Conservation (phyloP, 352 stramenopile genomes). For the Globisporangium abappressorium region DNA sequence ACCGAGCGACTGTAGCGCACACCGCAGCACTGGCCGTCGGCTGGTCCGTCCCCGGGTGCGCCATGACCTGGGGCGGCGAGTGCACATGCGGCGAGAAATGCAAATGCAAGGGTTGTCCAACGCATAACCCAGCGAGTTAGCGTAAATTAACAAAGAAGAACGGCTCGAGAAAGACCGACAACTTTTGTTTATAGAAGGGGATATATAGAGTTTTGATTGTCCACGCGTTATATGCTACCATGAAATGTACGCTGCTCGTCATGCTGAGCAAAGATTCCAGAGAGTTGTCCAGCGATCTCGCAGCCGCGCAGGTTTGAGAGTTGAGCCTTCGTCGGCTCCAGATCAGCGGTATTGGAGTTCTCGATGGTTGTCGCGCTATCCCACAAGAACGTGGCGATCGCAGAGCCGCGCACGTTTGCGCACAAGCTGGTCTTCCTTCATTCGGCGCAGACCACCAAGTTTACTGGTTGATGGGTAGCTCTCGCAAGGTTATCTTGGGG, state of each 20-base stretch:
- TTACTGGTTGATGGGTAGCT: no score
- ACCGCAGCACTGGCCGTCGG: slow-evolving; percentile 73
- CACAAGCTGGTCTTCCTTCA: no score
- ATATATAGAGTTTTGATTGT: background rate
- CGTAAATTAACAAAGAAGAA: background rate
- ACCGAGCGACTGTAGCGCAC: slow-evolving; percentile 75
- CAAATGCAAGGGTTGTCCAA: slow-evolving; percentile 70
- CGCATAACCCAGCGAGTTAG: slow-evolving; percentile 59
- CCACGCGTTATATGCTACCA: background rate
- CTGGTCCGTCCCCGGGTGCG: slow-evolving; percentile 76
- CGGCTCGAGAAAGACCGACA: background rate
- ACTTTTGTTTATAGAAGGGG: slow-evolving; percentile 3
- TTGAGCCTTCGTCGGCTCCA: background rate
- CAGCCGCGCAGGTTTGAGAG: background rate
- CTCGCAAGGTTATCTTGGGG: no score
- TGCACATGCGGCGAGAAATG: slow-evolving; percentile 79
- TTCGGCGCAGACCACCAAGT: no score
- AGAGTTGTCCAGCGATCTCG: background rate
- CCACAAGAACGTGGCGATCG: no score
- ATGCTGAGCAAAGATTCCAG: background rate
- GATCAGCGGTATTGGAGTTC: background rate
- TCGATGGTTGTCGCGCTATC: background rate
- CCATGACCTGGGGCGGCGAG: slow-evolving; percentile 73
- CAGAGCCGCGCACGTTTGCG: no score
- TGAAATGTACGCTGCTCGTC: background rate